Conservation (phyloP, 73 alveolate genomes). For the Tetrahymena thermophila region DNA sequence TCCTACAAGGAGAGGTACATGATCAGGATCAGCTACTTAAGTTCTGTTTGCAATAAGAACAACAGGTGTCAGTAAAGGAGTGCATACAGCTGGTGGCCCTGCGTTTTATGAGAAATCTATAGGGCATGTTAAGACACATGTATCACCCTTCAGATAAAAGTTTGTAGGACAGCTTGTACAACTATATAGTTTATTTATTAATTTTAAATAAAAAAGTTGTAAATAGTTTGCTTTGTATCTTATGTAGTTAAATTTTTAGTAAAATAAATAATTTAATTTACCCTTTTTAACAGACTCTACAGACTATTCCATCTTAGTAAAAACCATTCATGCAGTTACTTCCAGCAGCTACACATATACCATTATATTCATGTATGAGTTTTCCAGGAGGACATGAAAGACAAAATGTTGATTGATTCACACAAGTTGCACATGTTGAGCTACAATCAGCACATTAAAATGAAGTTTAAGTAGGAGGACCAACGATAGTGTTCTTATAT, state of each 20-base stretch:
- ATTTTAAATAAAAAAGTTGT: background rate
- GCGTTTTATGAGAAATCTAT: background rate
- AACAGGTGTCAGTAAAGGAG: background rate
- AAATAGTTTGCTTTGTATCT: too few relatives aligned
- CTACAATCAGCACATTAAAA: background rate
- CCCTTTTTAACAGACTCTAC: background rate
- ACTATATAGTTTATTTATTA: background rate
- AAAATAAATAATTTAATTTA: background rate
- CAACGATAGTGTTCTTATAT: background rate
- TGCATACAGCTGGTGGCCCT: background rate
- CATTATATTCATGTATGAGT: background rate
- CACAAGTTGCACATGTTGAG: background rate
- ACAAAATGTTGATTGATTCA: background rate
- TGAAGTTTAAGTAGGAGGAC: background rate
- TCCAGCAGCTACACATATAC: background rate
- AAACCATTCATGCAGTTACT: background rate
- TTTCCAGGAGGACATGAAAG: background rate
- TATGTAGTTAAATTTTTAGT: too few relatives aligned
- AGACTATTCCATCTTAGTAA: background rate
- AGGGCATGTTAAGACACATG: background rate
- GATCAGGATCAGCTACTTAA: background rate
- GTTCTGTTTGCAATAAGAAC: background rate
- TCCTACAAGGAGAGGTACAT: background rate
- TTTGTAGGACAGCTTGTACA: background rate
- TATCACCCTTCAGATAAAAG: background rate